Conservation (phyloP, 192 early-diverging fungal species). For the Dispira parvispora region DNA sequence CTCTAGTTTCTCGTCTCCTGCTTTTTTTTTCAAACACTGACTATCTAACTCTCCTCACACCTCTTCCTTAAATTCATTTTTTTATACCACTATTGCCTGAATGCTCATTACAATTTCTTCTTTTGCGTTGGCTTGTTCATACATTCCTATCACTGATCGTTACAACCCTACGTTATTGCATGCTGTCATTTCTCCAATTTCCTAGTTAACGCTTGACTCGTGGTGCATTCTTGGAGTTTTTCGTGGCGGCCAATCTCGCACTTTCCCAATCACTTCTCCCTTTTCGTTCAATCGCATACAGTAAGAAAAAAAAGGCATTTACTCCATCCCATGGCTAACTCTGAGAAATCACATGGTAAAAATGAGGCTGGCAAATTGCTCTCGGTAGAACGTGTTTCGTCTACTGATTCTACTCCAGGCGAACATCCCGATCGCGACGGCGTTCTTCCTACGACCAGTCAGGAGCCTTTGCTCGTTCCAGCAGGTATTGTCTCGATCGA, state of each 20-base stretch:
- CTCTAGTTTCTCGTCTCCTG: neutral
- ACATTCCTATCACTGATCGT: conserved; percentile 22
- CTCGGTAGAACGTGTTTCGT: too few species aligned
- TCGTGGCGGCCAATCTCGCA: conserved; percentile 8
- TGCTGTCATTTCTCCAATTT: conserved; percentile 9
- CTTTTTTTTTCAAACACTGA: neutral
- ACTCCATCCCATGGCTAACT: too few species aligned
- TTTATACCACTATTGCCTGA: conserved; percentile 28
- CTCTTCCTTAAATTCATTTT: too few species aligned
- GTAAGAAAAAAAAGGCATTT: too few species aligned
- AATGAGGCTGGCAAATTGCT: too few species aligned
- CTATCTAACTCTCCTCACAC: neutral
- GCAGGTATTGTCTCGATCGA: too few species aligned
- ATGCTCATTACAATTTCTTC: conserved; percentile 26
- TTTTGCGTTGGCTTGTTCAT: conserved; percentile 25
- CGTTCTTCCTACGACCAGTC: too few species aligned
- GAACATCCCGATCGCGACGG: too few species aligned
- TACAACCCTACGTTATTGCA: neutral
- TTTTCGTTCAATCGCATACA: too few species aligned
- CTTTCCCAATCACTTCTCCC: neutral
- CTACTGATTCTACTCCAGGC: too few species aligned
- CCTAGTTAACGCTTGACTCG: conserved; percentile 4
- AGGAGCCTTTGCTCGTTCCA: too few species aligned
- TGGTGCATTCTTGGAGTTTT: neutral
- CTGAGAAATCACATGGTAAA: too few species aligned